phyloP scores from a whole-genome alignment of 306 rosid genomes.

The Vigna radiata region DNA sequence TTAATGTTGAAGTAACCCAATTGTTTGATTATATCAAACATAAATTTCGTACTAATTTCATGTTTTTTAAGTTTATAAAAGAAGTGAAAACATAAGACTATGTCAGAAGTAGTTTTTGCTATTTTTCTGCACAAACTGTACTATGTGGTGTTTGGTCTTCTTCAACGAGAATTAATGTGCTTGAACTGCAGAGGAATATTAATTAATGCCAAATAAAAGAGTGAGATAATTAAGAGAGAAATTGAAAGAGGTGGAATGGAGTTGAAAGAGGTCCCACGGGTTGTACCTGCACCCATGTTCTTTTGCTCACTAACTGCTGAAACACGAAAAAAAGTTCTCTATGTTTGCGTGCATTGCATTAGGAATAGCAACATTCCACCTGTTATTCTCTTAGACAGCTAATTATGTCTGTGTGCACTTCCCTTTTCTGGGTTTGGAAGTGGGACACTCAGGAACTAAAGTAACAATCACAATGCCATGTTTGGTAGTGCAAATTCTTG shows the following conservation, averaged over 20 bases:
- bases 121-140: background rate
- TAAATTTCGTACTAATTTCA: background rate
- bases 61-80: background rate
- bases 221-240: constrained; percentile 25
- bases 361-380: constrained; percentile 42
- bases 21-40: background rate
- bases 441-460: constrained; percentile 1
- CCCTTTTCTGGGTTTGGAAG: constrained; percentile 23
- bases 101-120: background rate
- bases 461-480: constrained; percentile 26
- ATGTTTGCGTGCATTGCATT: constrained; percentile 29
- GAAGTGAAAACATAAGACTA: background rate
- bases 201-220: constrained; percentile 8
- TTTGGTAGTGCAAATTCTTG: background rate
- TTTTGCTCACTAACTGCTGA: constrained; percentile 14
- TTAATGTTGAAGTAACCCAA: constrained; percentile 6
- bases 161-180: constrained; percentile 12
- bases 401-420: constrained; percentile 26
- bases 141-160: background rate
- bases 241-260: constrained; percentile 15
- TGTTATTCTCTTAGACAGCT: constrained; percentile 30
- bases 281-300: constrained; percentile 24
- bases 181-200: background rate
- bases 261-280: constrained; percentile 34
- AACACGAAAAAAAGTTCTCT: constrained; percentile 20